These are phyloP conservation scores for Fennellomyces sp. DNA, from an alignment of 371 early-diverging fungal species.

Conservation along the genomic window DNA sequence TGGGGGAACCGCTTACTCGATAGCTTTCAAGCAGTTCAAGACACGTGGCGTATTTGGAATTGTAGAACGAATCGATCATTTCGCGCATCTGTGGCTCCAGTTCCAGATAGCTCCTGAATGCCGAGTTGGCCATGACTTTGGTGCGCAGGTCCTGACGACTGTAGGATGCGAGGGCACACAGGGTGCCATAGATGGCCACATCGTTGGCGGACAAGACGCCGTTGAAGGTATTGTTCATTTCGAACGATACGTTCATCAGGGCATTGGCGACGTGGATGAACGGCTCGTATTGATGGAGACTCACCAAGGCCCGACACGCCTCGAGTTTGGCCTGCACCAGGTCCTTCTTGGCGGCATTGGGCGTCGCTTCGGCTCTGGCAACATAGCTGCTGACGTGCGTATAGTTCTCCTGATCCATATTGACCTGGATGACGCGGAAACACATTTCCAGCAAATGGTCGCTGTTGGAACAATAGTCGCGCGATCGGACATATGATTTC, in stretches of 20 bases:
- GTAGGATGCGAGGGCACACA: conserved; percentile 82
- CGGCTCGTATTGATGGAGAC: conserved; percentile 48
- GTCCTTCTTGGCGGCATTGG: conserved; percentile 65
- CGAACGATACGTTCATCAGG: conserved; percentile 71
- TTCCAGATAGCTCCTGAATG: conserved; percentile 79
- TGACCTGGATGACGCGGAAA: conserved; percentile 73
- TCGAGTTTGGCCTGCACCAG: conserved; percentile 65
- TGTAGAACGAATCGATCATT: conserved; percentile 71
- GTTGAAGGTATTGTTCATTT: conserved; percentile 38
- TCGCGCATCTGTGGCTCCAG: conserved; percentile 80
- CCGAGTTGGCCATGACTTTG: conserved; percentile 69
- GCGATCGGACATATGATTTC: conserved; percentile 69
- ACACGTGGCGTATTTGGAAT: conserved; percentile 74
- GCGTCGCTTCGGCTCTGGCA: conserved; percentile 71
- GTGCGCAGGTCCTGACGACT: conserved; percentile 71
- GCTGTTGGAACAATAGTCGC: conserved; percentile 79
- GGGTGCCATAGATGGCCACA: conserved; percentile 80
- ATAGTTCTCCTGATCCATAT: conserved; percentile 69
- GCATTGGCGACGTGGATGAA: conserved; percentile 65
- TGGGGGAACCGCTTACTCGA: conserved; percentile 55
- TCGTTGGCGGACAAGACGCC: conserved; percentile 79
- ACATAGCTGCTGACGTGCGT: conserved; percentile 75
- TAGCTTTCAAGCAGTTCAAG: conserved; percentile 69
- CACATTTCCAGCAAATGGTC: conserved; percentile 82
- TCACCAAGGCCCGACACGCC: conserved; percentile 67